Percentiles rank a stretch among this genome's conserved stretches.
phyloP scores from a whole-genome alignment of 495 filamentous ascomycete species.

The Glonium stellatum region DNA sequence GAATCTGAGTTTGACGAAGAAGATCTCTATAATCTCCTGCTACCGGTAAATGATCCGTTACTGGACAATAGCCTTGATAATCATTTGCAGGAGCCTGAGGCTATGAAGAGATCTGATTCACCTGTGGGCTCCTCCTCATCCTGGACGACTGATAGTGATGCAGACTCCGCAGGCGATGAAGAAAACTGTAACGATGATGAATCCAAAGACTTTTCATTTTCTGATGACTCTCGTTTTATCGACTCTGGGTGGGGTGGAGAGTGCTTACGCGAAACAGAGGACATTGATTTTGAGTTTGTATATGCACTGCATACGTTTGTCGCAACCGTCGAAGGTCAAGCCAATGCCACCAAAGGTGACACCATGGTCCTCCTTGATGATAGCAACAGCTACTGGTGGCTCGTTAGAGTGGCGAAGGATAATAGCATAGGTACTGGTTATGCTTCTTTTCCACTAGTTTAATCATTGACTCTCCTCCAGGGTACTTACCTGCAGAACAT shows the following conservation, averaged over 20 bases:
- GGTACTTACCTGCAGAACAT: constrained; percentile 94
- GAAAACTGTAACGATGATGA: constrained; percentile 43
- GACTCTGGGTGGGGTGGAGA: constrained; percentile 66
- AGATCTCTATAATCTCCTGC: constrained; percentile 35
- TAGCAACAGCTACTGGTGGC: constrained; percentile 99
- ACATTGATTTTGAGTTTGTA: constrained; percentile 99
- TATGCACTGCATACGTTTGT: constrained; percentile 97
- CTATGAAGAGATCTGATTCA: constrained; percentile 7
- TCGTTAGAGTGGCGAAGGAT: constrained; percentile 94
- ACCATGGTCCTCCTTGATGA: constrained; percentile 99
- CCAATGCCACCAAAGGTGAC: constrained; percentile 96
- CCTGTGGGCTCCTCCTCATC: constrained; percentile 25
- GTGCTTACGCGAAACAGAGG: constrained; percentile 80
- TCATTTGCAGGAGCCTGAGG: not conserved
- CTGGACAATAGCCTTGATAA: constrained; percentile 35
- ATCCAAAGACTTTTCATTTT: constrained; percentile 42
- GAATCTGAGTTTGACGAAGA: constrained; percentile 24
- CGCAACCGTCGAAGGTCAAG: constrained; percentile 95
- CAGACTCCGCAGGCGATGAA: constrained; percentile 21
- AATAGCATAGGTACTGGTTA: constrained; percentile 77
- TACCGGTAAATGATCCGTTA: constrained; percentile 39
- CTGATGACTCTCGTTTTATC: constrained; percentile 50
- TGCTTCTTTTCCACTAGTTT: not conserved
- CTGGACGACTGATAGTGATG: constrained; percentile 32
- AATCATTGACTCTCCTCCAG: constrained; percentile 42